Conservation (phyloP, 1,284 basidiomycete genomes). For the Cutaneotrichosporon cutaneum region DNA sequence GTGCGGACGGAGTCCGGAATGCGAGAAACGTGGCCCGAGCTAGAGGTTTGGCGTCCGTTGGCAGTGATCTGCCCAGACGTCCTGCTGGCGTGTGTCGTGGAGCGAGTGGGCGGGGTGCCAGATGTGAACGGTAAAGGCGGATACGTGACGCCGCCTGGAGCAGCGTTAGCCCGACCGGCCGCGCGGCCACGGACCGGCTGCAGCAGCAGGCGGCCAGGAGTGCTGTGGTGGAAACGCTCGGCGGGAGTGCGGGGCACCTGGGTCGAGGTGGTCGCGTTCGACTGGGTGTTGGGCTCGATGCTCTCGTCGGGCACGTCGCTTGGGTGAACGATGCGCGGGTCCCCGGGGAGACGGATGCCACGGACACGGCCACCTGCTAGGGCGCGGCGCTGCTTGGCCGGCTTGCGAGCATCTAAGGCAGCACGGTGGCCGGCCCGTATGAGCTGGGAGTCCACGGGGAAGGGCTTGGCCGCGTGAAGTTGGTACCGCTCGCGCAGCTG, state of each 20-base stretch:
- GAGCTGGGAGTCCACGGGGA: conserved; percentile 7
- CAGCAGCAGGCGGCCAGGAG: not conserved
- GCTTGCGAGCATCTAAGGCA: not conserved
- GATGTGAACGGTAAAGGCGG: not conserved
- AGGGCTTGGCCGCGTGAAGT: not conserved
- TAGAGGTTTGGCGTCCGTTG: not conserved
- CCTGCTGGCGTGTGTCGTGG: not conserved
- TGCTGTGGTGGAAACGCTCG: not conserved
- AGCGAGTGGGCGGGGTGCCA: not conserved
- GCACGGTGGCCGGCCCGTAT: conserved; percentile 2
- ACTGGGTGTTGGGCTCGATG: not conserved
- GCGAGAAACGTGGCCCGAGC: not conserved
- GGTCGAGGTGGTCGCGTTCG: not conserved
- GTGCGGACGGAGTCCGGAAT: not conserved
- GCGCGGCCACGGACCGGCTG: not conserved
- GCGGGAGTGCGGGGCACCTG: not conserved
- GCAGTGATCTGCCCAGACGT: not conserved
- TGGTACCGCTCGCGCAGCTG: not conserved
- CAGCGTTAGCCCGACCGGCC: not conserved
- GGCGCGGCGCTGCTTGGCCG: not conserved
- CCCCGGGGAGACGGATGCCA: not conserved
- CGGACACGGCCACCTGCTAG: not conserved
- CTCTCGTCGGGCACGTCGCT: conserved; percentile 8
- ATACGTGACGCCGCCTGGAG: not conserved
- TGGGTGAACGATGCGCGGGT: conserved; percentile 9